Evolutionary conservation across 1,284 basidiomycete species (phyloP), one percentile per base, ranked within the genome.

Genomic region (Rhodotorula sp.): DNA sequence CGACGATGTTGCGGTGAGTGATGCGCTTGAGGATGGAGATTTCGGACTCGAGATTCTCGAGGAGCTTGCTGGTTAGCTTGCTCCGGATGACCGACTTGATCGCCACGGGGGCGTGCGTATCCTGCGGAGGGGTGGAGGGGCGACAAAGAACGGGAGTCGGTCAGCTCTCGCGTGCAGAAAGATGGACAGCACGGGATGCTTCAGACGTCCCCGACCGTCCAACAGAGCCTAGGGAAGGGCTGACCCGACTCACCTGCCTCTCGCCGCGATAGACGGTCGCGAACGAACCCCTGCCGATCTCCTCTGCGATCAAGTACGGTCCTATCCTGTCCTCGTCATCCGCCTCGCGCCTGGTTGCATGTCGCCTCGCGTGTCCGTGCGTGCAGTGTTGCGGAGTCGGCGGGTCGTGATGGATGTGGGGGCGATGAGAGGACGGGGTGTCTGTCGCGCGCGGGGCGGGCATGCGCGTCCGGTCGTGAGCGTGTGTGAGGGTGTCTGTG

Each of bases 31-130:
- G 87, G 75, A 99, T 98, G 74, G 92, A 89, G 74, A 99, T 98
- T 84, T 99, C 95, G 77, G 89, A 92, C 80, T 97, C 92, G 40
- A 99, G 86, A 79, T 98, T 99, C 81, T 98, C 94, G 68, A 97
- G 88, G 30, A 98, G 87, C 83, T 98, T 99, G 31, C 89, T 84
- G 31, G 89, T 94, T 46, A 99, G 87, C 76, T 90, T 93, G 77
- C 89, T 88, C 62, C 90, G 87, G 69, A 89, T 90, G 69, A 99
- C 93, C 7, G 92, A 91, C 85, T 99, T 99, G 83, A 99, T 90
- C 9, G 95, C 96, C 51, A 98, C 91, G 53, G 87, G 85, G 82
- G 75, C 86, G 85, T 50, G 50, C 28, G 47, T 60, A 24, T 69
- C 70, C 68, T 69, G 59, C 13, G 4, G 6, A 22, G 26, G 11